Percentiles rank a stretch among this genome's conserved stretches.
phyloP scores from a whole-genome alignment of 140 eudicot genomes.

The Erigeron philadelphicus region DNA sequence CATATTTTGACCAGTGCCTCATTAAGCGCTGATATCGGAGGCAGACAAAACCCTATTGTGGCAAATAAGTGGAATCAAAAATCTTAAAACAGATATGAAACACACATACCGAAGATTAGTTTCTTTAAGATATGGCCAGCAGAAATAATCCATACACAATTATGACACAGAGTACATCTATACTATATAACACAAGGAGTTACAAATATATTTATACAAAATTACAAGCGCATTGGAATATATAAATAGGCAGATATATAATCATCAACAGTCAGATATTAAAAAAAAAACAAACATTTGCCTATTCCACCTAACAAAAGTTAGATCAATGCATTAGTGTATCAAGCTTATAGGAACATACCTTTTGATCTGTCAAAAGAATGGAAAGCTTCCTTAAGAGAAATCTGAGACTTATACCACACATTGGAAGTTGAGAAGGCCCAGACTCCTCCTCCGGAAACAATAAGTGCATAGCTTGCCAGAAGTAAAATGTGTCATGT shows the following conservation, averaged over 20 bases:
- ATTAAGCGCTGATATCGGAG: background rate
- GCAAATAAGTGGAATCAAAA: background rate
- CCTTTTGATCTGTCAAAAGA: conserved; percentile 85
- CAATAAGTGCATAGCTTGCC: conserved; percentile 38
- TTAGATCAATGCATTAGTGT: background rate
- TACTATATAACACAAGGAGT: background rate
- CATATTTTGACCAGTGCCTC: background rate
- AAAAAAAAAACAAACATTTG: conserved; percentile 11
- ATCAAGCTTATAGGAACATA: conserved; percentile 21
- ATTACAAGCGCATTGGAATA: background rate
- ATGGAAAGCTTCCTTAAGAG: conserved; percentile 59
- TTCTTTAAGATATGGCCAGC: conserved; percentile 14
- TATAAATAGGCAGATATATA: background rate
- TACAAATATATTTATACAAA: background rate
- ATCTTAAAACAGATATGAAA: background rate
- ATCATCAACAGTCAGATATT: background rate
- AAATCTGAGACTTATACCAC: conserved; percentile 38
- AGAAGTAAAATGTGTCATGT: conserved; percentile 51
- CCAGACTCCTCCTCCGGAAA: conserved; percentile 44
- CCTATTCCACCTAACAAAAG: conserved; percentile 10
- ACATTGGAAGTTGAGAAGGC: conserved; percentile 35
- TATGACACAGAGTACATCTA: conserved; percentile 8
- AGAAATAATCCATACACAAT: conserved; percentile 6
- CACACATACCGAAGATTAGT: background rate
- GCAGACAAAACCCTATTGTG: background rate